Percentiles rank a stretch among this genome's conserved stretches.
These are phyloP conservation scores for Schoenoplectus triqueter DNA, from an alignment of 202 grass and related monocot genomes.

Conservation along the genomic window DNA sequence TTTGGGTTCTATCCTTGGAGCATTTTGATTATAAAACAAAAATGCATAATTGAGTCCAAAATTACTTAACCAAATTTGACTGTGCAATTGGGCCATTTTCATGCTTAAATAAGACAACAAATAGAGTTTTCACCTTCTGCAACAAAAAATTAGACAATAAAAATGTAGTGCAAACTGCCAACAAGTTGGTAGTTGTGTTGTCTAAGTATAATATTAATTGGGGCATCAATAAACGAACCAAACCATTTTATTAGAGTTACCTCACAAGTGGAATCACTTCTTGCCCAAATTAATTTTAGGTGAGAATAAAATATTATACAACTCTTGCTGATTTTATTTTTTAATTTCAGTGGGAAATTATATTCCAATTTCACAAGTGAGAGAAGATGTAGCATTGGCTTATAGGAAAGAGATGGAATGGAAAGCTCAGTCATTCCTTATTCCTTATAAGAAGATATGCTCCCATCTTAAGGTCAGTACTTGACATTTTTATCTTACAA, in stretches of 20 bases:
- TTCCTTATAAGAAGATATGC: constrained; percentile 79
- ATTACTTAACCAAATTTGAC: constrained; percentile 3
- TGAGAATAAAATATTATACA: not conserved
- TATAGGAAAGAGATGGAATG: constrained; percentile 82
- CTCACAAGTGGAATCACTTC: not conserved
- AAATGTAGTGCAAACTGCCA: not conserved
- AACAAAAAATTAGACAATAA: not conserved
- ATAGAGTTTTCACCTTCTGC: not conserved
- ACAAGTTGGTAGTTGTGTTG: constrained; percentile 23
- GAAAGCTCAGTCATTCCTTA: constrained; percentile 54
- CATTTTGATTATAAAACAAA: not conserved
- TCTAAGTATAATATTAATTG: constrained; percentile 26
- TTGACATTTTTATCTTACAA: not conserved
- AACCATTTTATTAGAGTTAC: constrained; percentile 22
- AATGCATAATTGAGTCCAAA: not conserved
- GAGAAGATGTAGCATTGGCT: constrained; percentile 72
- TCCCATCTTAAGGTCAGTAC: constrained; percentile 57
- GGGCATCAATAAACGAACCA: constrained; percentile 14
- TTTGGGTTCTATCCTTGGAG: not conserved
- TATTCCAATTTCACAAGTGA: constrained; percentile 69
- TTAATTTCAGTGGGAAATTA: constrained; percentile 72
- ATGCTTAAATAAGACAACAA: not conserved
- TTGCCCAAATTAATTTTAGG: not conserved
- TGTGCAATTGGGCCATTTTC: constrained; percentile 20
- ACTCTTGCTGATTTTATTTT: not conserved